A percentile compares a stretch with the other conserved stretches of the same genome.
Evolutionary conservation across 2,329 filamentous ascomycete species (phyloP).

Genomic region (Calonectria hongkongensis): DNA sequence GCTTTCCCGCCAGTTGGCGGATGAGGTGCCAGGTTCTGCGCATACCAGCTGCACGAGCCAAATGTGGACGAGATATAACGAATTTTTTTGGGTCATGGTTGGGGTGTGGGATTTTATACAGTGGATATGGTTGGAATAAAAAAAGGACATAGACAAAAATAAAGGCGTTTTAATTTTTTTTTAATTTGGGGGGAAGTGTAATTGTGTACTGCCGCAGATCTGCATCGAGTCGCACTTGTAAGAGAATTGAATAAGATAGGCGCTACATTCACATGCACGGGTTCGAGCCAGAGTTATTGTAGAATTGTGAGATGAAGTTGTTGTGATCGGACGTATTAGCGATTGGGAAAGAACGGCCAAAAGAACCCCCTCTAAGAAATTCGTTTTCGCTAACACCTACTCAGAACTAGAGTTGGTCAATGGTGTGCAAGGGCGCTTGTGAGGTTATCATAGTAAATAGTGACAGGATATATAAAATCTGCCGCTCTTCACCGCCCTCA

Average conservation of each 20-base stretch:
- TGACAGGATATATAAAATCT: constrained; percentile 53
- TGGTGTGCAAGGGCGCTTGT: neutral
- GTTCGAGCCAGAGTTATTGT: neutral
- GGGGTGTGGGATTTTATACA: constrained; percentile 1
- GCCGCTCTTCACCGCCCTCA: constrained; percentile 61
- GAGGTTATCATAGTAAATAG: constrained; percentile 28
- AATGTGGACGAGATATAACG: neutral
- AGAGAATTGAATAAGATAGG: neutral
- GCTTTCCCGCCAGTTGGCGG: neutral
- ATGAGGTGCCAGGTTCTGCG: neutral
- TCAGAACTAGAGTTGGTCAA: neutral
- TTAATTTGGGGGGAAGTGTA: neutral
- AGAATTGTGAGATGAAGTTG: neutral
- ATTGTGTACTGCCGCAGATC: neutral
- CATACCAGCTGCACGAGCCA: constrained; percentile 2
- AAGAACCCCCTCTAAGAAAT: neutral
- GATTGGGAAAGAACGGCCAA: neutral
- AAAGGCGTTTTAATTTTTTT: constrained; percentile 31
- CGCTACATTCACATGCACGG: constrained; percentile 5
- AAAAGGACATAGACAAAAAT: constrained; percentile 37
- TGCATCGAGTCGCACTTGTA: neutral
- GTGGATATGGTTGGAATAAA: constrained; percentile 13
- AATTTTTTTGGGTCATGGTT: constrained; percentile 14
- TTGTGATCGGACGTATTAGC: neutral
- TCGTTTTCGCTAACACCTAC: neutral